Percentiles rank a stretch among this genome's conserved stretches.
phyloP scores from a whole-genome alignment of 345 rosid species.

The Lumnitzera racemosa region DNA sequence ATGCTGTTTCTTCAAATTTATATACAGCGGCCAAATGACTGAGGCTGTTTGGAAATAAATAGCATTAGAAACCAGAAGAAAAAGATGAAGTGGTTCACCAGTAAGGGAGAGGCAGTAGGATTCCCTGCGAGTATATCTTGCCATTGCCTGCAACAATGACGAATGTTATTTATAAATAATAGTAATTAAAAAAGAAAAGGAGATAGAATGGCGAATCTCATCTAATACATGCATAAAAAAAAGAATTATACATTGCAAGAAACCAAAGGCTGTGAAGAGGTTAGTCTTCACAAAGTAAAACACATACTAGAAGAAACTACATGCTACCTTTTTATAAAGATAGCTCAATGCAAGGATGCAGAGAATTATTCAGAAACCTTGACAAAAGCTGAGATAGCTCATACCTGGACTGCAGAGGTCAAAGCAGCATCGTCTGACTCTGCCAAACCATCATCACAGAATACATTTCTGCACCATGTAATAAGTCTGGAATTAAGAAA shows the following conservation, averaged over 20 bases:
- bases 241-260: not conserved
- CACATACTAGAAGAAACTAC: too few relatives aligned
- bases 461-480: constrained; percentile 61
- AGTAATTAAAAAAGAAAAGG: too few relatives aligned
- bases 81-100: constrained; percentile 29
- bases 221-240: not conserved
- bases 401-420: constrained; percentile 58
- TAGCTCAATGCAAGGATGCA: too few relatives aligned
- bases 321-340: too few relatives aligned
- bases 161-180: not conserved
- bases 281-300: too few relatives aligned
- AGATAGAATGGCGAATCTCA: not conserved
- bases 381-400: constrained; percentile 15
- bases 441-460: constrained; percentile 73
- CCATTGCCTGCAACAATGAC: constrained; percentile 63
- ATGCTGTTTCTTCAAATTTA: not conserved
- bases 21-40: not conserved
- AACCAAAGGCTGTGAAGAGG: not conserved
- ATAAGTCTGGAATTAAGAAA: constrained; percentile 1
- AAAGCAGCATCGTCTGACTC: constrained; percentile 52
- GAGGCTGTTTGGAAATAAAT: not conserved
- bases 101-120: constrained; percentile 73
- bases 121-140: constrained; percentile 83
- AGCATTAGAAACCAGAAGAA: not conserved
- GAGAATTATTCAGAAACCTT: too few relatives aligned